These are phyloP conservation scores for Laburnicola sp. DNA, from an alignment of 2,329 filamentous ascomycete genomes.

Conservation along the genomic window DNA sequence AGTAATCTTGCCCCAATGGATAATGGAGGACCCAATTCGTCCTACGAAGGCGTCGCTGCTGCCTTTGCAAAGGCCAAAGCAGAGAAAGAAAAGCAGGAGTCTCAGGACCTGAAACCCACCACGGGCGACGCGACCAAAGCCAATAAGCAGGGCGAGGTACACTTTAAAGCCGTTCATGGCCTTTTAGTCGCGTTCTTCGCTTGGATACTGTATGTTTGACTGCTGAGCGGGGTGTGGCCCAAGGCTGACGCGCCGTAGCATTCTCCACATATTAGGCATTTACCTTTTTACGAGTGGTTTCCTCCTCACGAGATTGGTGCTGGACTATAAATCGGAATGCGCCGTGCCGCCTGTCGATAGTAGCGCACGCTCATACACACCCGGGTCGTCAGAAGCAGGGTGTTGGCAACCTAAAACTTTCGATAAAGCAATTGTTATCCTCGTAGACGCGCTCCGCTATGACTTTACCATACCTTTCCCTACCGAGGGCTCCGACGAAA, in stretches of 20 bases:
- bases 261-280: conserved; percentile 78
- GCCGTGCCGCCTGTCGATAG: conserved; percentile 69
- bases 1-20: conserved; percentile 37
- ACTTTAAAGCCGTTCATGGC: conserved; percentile 58
- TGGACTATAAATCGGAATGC: conserved; percentile 77
- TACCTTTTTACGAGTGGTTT: conserved; percentile 95
- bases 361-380: conserved; percentile 36
- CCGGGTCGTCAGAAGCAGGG: conserved; percentile 59
- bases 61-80: conserved; percentile 42
- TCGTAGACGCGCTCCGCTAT: conserved; percentile 93
- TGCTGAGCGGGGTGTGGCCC: not conserved
- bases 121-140: conserved; percentile 33
- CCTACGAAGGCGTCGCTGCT: conserved; percentile 43
- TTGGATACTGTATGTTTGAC: conserved; percentile 60
- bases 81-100: conserved; percentile 37
- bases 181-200: conserved; percentile 66
- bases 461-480: conserved; percentile 88
- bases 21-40: conserved; percentile 41
- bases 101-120: conserved; percentile 32
- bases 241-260: conserved; percentile 46
- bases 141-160: conserved; percentile 50
- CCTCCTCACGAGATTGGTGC: conserved; percentile 80
- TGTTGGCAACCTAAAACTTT: conserved; percentile 98
- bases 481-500: conserved; percentile 54
- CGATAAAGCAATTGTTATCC: conserved; percentile 83